phyloP scores from a whole-genome alignment of 208 protist species.

The Acanthamoeba healyi region DNA sequence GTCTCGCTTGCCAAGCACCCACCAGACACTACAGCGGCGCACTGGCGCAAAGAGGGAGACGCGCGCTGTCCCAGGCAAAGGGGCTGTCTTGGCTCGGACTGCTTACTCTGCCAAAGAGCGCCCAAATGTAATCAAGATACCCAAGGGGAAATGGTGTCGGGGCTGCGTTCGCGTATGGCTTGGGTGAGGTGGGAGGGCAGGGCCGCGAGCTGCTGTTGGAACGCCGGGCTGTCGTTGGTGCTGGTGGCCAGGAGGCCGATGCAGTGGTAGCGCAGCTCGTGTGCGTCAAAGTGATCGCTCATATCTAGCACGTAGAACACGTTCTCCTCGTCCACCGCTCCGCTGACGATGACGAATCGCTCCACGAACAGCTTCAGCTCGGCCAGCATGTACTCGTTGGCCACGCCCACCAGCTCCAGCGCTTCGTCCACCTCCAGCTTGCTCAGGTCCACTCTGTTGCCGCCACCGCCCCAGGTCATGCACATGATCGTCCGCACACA shows the following conservation, averaged over 20 bases:
- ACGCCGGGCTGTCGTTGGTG: too few species aligned
- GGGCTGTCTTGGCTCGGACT: too few species aligned
- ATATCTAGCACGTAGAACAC: conserved; percentile 12
- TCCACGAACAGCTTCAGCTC: conserved; percentile 17
- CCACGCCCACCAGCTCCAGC: conserved; percentile 28
- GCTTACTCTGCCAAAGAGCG: too few species aligned
- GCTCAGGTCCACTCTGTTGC: not conserved
- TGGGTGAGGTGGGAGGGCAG: not conserved
- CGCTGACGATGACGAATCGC: not conserved
- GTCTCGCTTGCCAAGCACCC: too few species aligned
- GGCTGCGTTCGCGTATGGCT: not conserved
- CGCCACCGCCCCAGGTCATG: too few species aligned
- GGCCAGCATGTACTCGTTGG: not conserved
- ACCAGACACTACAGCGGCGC: too few species aligned
- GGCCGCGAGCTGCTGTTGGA: not conserved
- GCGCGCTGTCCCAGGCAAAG: too few species aligned
- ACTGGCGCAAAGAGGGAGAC: too few species aligned
- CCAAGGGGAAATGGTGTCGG: too few species aligned
- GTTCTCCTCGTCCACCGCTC: conserved; percentile 8
- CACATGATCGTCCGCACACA: too few species aligned
- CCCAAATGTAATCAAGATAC: too few species aligned
- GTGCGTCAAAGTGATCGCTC: not conserved
- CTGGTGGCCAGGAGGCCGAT: not conserved
- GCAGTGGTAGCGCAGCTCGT: conserved; percentile 16
- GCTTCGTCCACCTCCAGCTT: conserved; percentile 5